A percentile compares a stretch with the other conserved stretches of the same genome.
Conservation (phyloP, 805 yeast genomes). For the Ogataea kodamae region DNA sequence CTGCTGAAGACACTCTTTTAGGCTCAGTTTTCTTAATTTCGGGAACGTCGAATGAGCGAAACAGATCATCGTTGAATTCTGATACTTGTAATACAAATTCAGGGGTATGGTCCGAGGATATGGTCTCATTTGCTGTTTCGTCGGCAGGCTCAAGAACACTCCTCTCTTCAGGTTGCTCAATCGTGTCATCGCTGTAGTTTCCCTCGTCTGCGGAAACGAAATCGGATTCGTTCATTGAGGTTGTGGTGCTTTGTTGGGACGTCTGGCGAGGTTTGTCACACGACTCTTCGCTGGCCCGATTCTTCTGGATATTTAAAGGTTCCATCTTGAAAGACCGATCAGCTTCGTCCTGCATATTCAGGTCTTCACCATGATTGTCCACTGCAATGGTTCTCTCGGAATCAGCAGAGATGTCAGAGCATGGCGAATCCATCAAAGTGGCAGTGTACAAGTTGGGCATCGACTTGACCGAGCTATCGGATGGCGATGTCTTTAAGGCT, state of each 20-base stretch:
- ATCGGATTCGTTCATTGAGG: slow-evolving; percentile 30
- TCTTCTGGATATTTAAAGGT: slow-evolving; percentile 14
- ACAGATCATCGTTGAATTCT: slow-evolving; percentile 40
- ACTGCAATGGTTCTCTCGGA: slow-evolving; percentile 30
- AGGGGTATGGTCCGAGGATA: slow-evolving; percentile 14
- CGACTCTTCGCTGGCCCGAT: slow-evolving; percentile 4
- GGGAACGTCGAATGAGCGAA: slow-evolving; percentile 35
- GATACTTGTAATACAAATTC: slow-evolving; percentile 32
- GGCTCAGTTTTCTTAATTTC: slow-evolving; percentile 7
- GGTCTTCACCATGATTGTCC: slow-evolving; percentile 21
- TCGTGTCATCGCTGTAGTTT: slow-evolving; percentile 14
- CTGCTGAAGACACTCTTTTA: slow-evolving; percentile 23
- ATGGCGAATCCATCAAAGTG: slow-evolving; percentile 17
- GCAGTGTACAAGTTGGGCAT: slow-evolving; percentile 31
- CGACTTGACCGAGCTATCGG: slow-evolving; percentile 31
- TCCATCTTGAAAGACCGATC: slow-evolving; percentile 19
- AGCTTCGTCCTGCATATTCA: slow-evolving; percentile 12
- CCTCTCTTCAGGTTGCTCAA: slow-evolving; percentile 10
- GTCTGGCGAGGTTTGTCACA: slow-evolving; percentile 15
- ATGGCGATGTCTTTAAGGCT: slow-evolving; percentile 33
- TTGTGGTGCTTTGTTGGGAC: slow-evolving; percentile 26
- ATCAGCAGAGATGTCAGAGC: slow-evolving; percentile 25
- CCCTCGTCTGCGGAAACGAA: slow-evolving; percentile 34
- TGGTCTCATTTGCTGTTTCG: slow-evolving; percentile 13
- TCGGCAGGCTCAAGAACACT: too few relatives aligned